A percentile compares a stretch with the other conserved stretches of the same genome.
phyloP scores from a whole-genome alignment of 805 yeast genomes.

The Suhomyces pyralidae region DNA sequence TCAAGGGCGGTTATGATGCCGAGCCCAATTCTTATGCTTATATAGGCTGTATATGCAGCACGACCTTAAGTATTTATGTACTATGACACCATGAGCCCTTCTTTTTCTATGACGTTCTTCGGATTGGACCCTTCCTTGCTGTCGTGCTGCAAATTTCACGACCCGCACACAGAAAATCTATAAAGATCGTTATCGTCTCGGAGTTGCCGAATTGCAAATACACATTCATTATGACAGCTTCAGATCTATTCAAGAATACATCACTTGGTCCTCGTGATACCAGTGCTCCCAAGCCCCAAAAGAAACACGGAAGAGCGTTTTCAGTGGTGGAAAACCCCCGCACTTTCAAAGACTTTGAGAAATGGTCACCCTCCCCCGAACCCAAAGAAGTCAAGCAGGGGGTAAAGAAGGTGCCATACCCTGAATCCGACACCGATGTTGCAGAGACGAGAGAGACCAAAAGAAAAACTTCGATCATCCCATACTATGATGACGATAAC shows the following conservation, averaged over 20 bases:
- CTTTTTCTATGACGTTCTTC: not conserved
- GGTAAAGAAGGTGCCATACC: not conserved
- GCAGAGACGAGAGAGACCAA: not conserved
- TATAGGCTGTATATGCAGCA: not conserved
- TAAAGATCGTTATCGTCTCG: not conserved
- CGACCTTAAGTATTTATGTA: not conserved
- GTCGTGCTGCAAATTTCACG: not conserved
- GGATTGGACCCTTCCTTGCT: not conserved
- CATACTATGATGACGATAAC: constrained; percentile 18
- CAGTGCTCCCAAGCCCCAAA: not conserved
- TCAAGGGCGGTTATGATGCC: not conserved
- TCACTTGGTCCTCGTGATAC: not conserved
- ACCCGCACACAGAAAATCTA: not conserved
- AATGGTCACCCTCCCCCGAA: not conserved
- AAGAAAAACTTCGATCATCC: constrained; percentile 29
- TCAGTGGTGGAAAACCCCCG: not conserved
- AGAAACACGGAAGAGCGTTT: not conserved
- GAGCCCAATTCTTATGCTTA: not conserved
- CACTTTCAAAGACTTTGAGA: not conserved
- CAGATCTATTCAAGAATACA: not conserved
- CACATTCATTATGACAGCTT: not conserved
- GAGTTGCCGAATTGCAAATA: not conserved
- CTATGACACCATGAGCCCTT: not conserved
- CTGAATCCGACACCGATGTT: not conserved
- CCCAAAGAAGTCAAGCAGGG: not conserved